phyloP scores from a whole-genome alignment of 176 grass and related monocot genomes.

The Stipa capillata region DNA sequence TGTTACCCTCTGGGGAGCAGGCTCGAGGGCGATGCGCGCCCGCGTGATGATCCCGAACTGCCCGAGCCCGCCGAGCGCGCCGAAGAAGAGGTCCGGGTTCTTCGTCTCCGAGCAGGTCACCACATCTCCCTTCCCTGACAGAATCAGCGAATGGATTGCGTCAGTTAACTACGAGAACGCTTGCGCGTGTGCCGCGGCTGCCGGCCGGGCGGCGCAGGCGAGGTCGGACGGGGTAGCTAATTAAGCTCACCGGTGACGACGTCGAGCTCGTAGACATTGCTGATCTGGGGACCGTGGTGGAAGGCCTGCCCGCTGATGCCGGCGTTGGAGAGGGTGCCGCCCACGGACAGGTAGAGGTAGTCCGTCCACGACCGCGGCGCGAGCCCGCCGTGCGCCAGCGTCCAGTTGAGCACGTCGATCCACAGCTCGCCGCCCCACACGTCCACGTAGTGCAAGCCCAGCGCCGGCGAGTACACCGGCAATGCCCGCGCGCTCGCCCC shows the following conservation, averaged over 20 bases:
- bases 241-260: slow-evolving; percentile 65
- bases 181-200: neutral
- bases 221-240: neutral
- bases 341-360: slow-evolving; percentile 87
- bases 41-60: slow-evolving; percentile 94
- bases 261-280: slow-evolving; percentile 80
- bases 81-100: slow-evolving; percentile 75
- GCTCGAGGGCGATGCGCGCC: slow-evolving; percentile 88
- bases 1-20: slow-evolving; percentile 69
- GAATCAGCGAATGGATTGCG: neutral
- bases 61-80: slow-evolving; percentile 72
- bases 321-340: slow-evolving; percentile 94
- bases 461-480: slow-evolving; percentile 48
- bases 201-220: neutral
- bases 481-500: neutral
- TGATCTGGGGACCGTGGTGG: slow-evolving; percentile 81
- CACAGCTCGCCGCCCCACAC: slow-evolving; percentile 88
- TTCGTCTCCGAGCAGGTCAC: slow-evolving; percentile 64
- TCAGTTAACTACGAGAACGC: neutral
- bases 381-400: slow-evolving; percentile 56
- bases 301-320: slow-evolving; percentile 89
- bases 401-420: slow-evolving; percentile 91
- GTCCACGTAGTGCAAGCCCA: slow-evolving; percentile 69
- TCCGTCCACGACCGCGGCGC: slow-evolving; percentile 90
- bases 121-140: slow-evolving; percentile 67